Base-by-base conservation (phyloP, 345 rosid genomes). In the Pugionium dolabratum region DNA sequence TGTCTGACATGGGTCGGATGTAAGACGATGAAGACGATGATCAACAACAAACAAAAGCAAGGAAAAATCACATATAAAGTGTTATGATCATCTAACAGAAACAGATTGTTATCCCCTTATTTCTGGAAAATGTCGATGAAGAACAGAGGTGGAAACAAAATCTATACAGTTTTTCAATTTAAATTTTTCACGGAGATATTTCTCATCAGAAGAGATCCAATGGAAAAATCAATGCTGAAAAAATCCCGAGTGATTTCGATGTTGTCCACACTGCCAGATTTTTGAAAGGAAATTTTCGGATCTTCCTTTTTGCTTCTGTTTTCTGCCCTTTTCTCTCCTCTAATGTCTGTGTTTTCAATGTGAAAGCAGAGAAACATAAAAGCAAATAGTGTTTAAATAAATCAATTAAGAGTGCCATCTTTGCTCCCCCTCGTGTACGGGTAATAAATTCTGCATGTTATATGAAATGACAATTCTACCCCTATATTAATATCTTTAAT, bases 1-100 rank as follows among this genome's bases (percentile, higher is more conserved):
- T 79, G 63, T 81, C 94, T 43, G 94, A 84, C 90, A 87, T 87
- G 82, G 76, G 79, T 77, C 71, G 70, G 61, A 59, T 58, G 61
- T 52, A 44, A 56, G 40, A 57, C 77, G 56, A 66, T 36, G 72
- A 52, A 69, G 36, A 48, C 72, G 65, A 54, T 32, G 73, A 69
- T 31, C 56, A 45, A 27, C 37, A 64, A 25, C 7, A 33, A 2
- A 10, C 34, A 4, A 37, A 54, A 75, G 64, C 18, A 25, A 11
- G 57, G 42, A 0, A 18, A 35, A 31, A 63, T 34, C 26, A 66
- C 3, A 59, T 18, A 30, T 11, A 1, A 7, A 57, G 54, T 64
- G 57, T 52, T 1, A 18, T 9, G 57, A 62, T 60, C 67, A 54
- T 36, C 41, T 9, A 60, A 18, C 8, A 43, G 39, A 57, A 6